Percentiles rank a stretch among this genome's conserved stretches.
Evolutionary conservation across 345 rosid genomes (phyloP).

Genomic region (Punica granatum): DNA sequence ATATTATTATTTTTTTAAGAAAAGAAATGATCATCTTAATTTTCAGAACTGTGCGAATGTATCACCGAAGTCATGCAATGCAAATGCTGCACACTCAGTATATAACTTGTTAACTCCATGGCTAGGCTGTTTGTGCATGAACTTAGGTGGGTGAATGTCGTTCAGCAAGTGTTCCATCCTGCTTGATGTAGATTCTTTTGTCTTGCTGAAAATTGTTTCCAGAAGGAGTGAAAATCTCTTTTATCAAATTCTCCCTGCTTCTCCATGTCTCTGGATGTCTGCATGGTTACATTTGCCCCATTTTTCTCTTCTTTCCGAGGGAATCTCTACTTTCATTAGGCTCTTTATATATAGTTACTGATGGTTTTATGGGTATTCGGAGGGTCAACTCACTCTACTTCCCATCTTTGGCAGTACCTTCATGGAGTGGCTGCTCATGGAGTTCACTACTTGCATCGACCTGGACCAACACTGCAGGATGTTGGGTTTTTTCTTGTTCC

Average conservation of each 20-base stretch:
- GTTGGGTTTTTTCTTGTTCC: slow-evolving; percentile 62
- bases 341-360: neutral
- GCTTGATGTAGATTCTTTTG: neutral
- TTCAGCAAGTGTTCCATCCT: neutral
- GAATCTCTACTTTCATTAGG: neutral
- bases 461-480: slow-evolving; percentile 67
- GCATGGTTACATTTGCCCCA: neutral
- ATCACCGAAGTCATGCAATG: neutral
- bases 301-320: neutral
- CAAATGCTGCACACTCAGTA: no score
- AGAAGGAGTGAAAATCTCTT: neutral
- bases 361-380: neutral
- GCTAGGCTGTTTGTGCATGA: neutral
- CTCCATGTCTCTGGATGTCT: neutral
- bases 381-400: neutral
- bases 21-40: neutral
- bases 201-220: neutral
- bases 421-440: slow-evolving; percentile 92
- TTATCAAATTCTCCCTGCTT: neutral
- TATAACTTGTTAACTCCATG: no score
- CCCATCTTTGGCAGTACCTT: slow-evolving; percentile 36
- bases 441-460: slow-evolving; percentile 69
- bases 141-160: neutral
- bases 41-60: neutral
- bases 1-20: no score